phyloP scores from a whole-genome alignment of 2,329 filamentous ascomycete species.

The Akanthomyces lecanii region DNA sequence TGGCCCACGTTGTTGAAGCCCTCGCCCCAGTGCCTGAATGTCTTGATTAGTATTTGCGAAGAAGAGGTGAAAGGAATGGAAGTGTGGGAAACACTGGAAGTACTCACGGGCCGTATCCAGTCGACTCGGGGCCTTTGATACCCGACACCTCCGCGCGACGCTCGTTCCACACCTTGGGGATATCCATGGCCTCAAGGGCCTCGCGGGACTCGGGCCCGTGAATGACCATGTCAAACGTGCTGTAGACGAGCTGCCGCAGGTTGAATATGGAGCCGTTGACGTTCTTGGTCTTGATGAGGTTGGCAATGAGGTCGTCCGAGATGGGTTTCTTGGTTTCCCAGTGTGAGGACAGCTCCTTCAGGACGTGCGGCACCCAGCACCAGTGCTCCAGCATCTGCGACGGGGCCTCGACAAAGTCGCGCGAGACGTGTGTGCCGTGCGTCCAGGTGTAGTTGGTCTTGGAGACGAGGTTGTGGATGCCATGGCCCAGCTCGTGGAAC shows the following conservation, averaged over 20 bases:
- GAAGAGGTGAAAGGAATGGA: neutral
- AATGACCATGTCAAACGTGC: conserved; percentile 69
- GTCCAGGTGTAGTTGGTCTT: conserved; percentile 32
- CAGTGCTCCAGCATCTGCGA: conserved; percentile 40
- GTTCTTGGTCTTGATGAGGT: conserved; percentile 46
- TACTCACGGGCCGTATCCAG: conserved; percentile 52
- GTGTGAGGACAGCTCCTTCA: conserved; percentile 44
- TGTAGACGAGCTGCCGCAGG: conserved; percentile 24
- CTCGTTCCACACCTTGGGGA: conserved; percentile 65
- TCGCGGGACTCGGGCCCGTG: conserved; percentile 66
- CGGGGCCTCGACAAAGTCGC: conserved; percentile 37
- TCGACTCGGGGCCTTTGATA: conserved; percentile 67
- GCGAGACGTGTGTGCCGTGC: conserved; percentile 31
- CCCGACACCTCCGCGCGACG: conserved; percentile 68
- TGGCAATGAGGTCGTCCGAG: conserved; percentile 43
- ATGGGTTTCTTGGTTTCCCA: conserved; percentile 38
- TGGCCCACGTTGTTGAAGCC: conserved; percentile 79
- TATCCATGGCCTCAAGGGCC: conserved; percentile 60
- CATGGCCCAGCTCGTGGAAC: conserved; percentile 55
- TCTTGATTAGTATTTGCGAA: neutral
- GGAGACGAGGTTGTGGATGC: conserved; percentile 34
- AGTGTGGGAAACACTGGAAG: neutral
- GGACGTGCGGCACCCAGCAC: conserved; percentile 32
- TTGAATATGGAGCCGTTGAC: conserved; percentile 47
- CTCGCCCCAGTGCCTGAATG: conserved; percentile 61